Evolutionary conservation across 495 filamentous ascomycete species (phyloP).

Genomic region (Xylaria palmicola): DNA sequence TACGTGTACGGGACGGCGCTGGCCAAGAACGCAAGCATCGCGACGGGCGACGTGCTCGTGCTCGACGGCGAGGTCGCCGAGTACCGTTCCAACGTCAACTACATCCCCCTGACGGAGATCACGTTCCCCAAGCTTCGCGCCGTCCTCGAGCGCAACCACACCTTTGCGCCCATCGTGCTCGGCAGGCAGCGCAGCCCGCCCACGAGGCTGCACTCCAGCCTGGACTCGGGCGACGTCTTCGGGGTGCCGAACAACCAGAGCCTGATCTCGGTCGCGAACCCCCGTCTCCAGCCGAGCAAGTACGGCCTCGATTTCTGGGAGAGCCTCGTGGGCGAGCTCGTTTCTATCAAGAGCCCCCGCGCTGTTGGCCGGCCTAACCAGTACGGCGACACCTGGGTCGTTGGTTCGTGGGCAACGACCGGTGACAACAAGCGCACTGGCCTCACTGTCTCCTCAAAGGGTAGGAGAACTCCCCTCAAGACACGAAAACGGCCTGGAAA

Average conservation of each 20-base stretch:
- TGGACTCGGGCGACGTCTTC: slow-evolving; percentile 57
- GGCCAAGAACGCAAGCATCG: slow-evolving; percentile 39
- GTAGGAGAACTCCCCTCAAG: slow-evolving; percentile 12
- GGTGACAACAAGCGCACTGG: slow-evolving; percentile 54
- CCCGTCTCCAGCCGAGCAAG: slow-evolving; percentile 47
- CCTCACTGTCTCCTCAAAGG: slow-evolving; percentile 50
- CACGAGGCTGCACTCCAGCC: slow-evolving; percentile 47
- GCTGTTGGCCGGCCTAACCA: slow-evolving; percentile 52
- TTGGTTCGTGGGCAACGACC: slow-evolving; percentile 53
- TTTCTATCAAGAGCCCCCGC: slow-evolving; percentile 48
- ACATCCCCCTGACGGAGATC: slow-evolving; percentile 60
- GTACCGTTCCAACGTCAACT: slow-evolving; percentile 50
- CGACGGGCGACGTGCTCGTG: slow-evolving; percentile 56
- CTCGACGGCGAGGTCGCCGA: slow-evolving; percentile 55
- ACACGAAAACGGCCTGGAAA: neutral
- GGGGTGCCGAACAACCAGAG: slow-evolving; percentile 52
- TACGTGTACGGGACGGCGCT: slow-evolving; percentile 53
- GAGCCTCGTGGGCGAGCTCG: slow-evolving; percentile 57
- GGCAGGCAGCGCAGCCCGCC: slow-evolving; percentile 52
- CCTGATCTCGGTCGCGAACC: slow-evolving; percentile 54
- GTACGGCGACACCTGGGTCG: slow-evolving; percentile 63
- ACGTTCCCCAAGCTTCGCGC: slow-evolving; percentile 44
- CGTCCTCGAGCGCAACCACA: slow-evolving; percentile 45
- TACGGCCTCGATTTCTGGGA: slow-evolving; percentile 69
- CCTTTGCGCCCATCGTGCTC: slow-evolving; percentile 51